Evolutionary conservation across 768 basidiomycete species (phyloP).

Genomic region (Psilocybe azurescens): DNA sequence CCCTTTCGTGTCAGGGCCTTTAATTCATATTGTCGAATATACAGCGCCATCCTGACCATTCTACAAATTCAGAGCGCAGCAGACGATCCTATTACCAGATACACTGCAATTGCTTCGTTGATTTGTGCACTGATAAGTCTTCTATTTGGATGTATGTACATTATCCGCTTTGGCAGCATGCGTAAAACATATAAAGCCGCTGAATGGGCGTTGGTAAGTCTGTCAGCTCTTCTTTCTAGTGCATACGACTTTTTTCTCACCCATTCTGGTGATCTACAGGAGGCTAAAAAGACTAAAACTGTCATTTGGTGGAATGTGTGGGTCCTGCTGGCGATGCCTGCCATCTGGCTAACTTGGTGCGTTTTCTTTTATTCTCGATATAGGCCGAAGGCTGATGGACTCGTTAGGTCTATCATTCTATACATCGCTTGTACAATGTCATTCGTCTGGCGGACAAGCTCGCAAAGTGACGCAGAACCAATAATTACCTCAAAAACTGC

Average conservation of each 20-base stretch:
- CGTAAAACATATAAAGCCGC: conserved; percentile 63
- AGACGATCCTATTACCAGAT: conserved; percentile 55
- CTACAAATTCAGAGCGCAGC: conserved; percentile 42
- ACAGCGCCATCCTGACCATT: conserved; percentile 35
- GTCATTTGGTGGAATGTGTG: conserved; percentile 60
- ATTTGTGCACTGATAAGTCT: conserved; percentile 64
- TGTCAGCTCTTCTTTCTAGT: neutral
- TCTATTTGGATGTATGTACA: conserved; percentile 64
- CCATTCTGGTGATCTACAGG: conserved; percentile 30
- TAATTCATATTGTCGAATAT: neutral
- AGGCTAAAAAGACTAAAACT: conserved; percentile 44
- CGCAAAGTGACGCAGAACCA: conserved; percentile 1
- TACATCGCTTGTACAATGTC: conserved; percentile 31
- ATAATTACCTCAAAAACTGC: neutral
- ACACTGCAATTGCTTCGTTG: conserved; percentile 58
- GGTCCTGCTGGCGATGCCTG: conserved; percentile 66
- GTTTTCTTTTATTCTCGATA: conserved; percentile 2
- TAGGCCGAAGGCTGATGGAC: neutral
- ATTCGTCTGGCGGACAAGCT: conserved; percentile 30
- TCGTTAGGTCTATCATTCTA: conserved; percentile 30
- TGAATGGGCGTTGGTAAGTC: conserved; percentile 52
- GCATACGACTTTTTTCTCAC: neutral
- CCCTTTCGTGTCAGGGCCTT: neutral
- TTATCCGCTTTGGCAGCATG: conserved; percentile 67
- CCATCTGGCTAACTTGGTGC: conserved; percentile 65